These are phyloP conservation scores for Blastomyces gilchristii DNA, from an alignment of 2,329 filamentous ascomycete species.

Conservation along the genomic window DNA sequence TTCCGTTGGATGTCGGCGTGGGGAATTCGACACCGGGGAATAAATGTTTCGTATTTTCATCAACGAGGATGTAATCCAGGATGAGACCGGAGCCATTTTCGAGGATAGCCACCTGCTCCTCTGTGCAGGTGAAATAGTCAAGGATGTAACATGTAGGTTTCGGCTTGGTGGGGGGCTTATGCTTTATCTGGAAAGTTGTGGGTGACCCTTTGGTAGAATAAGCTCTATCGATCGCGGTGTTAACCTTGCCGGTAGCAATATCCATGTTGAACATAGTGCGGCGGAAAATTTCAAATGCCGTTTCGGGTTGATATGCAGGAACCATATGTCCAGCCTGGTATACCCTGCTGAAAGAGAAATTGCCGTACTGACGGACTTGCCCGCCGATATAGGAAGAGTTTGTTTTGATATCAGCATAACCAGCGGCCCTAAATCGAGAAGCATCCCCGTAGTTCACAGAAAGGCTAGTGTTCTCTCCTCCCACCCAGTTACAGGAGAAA, in stretches of 20 bases:
- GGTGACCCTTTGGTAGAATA: neutral
- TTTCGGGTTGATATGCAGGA: slow-evolving; percentile 46
- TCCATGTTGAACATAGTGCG: slow-evolving; percentile 43
- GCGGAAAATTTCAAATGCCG: slow-evolving; percentile 45
- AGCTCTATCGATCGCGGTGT: slow-evolving; percentile 27
- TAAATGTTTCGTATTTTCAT: slow-evolving; percentile 11
- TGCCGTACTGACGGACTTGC: slow-evolving; percentile 31
- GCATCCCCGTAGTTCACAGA: slow-evolving; percentile 35
- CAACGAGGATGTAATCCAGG: slow-evolving; percentile 38
- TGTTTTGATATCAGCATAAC: slow-evolving; percentile 31
- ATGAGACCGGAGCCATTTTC: slow-evolving; percentile 37
- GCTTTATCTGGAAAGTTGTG: neutral
- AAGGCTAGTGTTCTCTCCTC: slow-evolving; percentile 39
- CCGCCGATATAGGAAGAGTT: slow-evolving; percentile 31
- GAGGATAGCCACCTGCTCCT: slow-evolving; percentile 36
- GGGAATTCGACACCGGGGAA: slow-evolving; percentile 3
- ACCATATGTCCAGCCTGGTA: slow-evolving; percentile 30
- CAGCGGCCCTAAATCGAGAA: slow-evolving; percentile 33
- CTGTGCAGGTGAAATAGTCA: slow-evolving; percentile 36
- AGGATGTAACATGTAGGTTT: slow-evolving; percentile 21
- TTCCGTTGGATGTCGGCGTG: slow-evolving; percentile 34
- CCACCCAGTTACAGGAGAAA: slow-evolving; percentile 43
- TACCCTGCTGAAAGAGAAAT: slow-evolving; percentile 35
- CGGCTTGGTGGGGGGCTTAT: slow-evolving; percentile 22
- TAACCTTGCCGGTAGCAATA: slow-evolving; percentile 44